A percentile compares a stretch with the other conserved stretches of the same genome.
phyloP scores from a whole-genome alignment of 306 rosid genomes.

The Quercus ilex region DNA sequence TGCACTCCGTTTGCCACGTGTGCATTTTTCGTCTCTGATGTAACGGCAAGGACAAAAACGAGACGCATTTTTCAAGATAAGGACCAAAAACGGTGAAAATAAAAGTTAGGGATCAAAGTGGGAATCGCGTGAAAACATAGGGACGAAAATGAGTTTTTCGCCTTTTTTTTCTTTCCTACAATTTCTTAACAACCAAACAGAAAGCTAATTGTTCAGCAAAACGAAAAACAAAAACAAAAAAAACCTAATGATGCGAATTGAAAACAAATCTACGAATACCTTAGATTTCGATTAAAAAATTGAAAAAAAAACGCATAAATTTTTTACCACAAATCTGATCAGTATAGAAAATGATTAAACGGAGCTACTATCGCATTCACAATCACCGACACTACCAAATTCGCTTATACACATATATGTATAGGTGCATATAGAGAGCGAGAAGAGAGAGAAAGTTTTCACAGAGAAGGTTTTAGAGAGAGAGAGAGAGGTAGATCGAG shows the following conservation, averaged over 20 bases:
- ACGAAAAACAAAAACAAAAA: neutral
- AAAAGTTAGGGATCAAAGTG: no score
- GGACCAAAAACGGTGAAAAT: no score
- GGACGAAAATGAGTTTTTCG: no score
- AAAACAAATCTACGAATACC: no score
- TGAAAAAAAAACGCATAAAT: neutral
- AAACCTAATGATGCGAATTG: no score
- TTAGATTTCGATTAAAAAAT: neutral
- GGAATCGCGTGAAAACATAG: no score
- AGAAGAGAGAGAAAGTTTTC: neutral
- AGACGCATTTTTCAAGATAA: no score
- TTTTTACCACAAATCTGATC: slow-evolving; percentile 46
- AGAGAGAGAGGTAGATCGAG: neutral
- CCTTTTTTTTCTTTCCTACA: neutral
- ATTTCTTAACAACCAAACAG: slow-evolving; percentile 12
- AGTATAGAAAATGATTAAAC: slow-evolving; percentile 20
- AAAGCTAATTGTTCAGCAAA: neutral
- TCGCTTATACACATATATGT: neutral
- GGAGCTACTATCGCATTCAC: slow-evolving; percentile 20
- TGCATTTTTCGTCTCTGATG: no score
- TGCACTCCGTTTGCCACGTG: no score
- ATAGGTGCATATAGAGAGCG: neutral
- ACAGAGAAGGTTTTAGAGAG: neutral
- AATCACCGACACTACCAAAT: slow-evolving; percentile 12
- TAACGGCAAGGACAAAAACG: no score